phyloP scores from a whole-genome alignment of 495 filamentous ascomycete genomes.

The Aspergillus campestris region DNA sequence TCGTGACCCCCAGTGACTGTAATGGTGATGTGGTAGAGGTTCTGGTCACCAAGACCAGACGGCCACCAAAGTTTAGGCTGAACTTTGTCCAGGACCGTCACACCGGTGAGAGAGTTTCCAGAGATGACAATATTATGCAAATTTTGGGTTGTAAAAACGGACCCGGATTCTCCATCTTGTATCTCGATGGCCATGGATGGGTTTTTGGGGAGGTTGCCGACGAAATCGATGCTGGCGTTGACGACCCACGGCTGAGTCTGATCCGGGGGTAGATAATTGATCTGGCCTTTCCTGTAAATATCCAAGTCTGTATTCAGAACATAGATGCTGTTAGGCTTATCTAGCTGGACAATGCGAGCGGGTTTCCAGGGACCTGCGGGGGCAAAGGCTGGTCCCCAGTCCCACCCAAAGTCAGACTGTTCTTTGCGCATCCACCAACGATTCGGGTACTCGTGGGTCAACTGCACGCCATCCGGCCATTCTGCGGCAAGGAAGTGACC shows the following conservation, averaged over 20 bases:
- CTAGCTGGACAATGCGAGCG: constrained; percentile 50
- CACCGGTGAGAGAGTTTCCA: constrained; percentile 45
- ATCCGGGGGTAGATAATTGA: constrained; percentile 52
- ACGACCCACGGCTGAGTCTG: constrained; percentile 57
- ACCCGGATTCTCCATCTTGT: constrained; percentile 35
- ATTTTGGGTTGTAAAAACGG: constrained; percentile 35
- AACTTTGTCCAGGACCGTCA: constrained; percentile 30
- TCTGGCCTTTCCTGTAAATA: constrained; percentile 51
- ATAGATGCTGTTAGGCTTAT: constrained; percentile 32
- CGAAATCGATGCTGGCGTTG: constrained; percentile 59
- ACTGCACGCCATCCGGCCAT: constrained; percentile 41
- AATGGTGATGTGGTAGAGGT: constrained; percentile 50
- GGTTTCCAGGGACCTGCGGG: constrained; percentile 61
- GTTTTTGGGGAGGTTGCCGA: constrained; percentile 43
- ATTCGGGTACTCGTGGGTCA: constrained; percentile 40
- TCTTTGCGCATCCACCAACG: constrained; percentile 60
- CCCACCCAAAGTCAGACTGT: constrained; percentile 65
- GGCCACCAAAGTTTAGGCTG: constrained; percentile 60
- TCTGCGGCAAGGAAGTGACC: constrained; percentile 12
- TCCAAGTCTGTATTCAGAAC: constrained; percentile 53
- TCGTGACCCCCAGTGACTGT: constrained; percentile 30
- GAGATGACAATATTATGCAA: constrained; percentile 37
- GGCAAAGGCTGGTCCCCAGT: constrained; percentile 61
- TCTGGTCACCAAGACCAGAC: constrained; percentile 47
- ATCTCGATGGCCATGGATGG: constrained; percentile 47